phyloP scores from a whole-genome alignment of 805 yeast species.

The Ogataea paradorogensis region DNA sequence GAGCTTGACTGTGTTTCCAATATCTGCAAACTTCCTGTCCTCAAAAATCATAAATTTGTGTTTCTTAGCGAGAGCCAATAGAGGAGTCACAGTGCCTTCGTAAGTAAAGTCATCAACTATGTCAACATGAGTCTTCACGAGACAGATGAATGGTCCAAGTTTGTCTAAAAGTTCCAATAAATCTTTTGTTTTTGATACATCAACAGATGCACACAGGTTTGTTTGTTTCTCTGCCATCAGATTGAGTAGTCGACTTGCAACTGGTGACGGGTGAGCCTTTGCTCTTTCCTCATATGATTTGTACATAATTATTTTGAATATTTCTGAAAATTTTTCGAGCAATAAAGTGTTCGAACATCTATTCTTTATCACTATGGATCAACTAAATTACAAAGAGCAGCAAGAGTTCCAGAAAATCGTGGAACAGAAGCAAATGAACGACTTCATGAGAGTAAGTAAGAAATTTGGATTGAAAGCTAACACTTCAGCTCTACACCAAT shows the following conservation, averaged over 20 bases:
- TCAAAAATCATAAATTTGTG: constrained; percentile 91
- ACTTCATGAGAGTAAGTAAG: constrained; percentile 83
- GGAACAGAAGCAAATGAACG: constrained; percentile 97
- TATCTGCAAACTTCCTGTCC: constrained; percentile 97
- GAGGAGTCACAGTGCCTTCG: constrained; percentile 75
- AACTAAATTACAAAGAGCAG: constrained; percentile 91
- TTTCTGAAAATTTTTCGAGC: constrained; percentile 11
- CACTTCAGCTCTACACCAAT: constrained; percentile 66
- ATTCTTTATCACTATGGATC: constrained; percentile 65
- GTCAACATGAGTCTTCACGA: constrained; percentile 93
- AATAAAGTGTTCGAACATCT: neutral
- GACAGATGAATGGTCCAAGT: constrained; percentile 87
- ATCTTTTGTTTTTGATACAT: constrained; percentile 78
- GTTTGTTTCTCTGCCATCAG: constrained; percentile 80
- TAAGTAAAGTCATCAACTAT: constrained; percentile 84
- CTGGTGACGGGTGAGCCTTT: constrained; percentile 64
- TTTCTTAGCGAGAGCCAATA: constrained; percentile 67
- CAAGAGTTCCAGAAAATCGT: constrained; percentile 94
- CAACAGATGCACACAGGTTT: constrained; percentile 92
- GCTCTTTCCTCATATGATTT: constrained; percentile 68
- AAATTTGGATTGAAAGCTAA: constrained; percentile 1
- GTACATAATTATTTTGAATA: constrained; percentile 1
- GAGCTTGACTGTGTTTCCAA: constrained; percentile 93
- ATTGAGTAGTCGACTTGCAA: constrained; percentile 69
- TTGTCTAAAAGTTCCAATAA: constrained; percentile 68